phyloP scores from a whole-genome alignment of 2,329 filamentous ascomycete genomes.

The Cordyceps cateniannulata region DNA sequence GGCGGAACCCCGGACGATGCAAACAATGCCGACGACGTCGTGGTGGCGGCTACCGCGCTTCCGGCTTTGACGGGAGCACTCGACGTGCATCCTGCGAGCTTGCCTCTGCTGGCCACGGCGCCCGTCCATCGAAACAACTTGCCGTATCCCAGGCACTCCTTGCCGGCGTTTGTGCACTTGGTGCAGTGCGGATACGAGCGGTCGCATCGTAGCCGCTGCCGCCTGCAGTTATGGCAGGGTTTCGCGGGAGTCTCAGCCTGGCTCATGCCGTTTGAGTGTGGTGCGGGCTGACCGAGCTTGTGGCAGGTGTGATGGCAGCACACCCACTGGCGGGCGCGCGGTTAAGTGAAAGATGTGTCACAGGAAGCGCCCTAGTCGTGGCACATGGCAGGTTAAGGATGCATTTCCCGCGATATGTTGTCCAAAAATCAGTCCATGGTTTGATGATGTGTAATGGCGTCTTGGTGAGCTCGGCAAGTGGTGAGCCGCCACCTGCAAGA shows the following conservation, averaged over 20 bases:
- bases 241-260: constrained; percentile 23
- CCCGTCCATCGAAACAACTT: constrained; percentile 48
- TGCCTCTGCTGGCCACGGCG: constrained; percentile 37
- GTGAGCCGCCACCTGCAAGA: neutral
- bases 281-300: neutral
- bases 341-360: constrained; percentile 1
- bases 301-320: neutral
- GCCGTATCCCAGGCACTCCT: constrained; percentile 48
- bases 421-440: neutral
- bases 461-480: neutral
- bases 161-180: constrained; percentile 42
- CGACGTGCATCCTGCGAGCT: constrained; percentile 34
- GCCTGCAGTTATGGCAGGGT: constrained; percentile 48
- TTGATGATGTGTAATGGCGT: neutral
- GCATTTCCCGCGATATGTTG: neutral
- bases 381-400: neutral
- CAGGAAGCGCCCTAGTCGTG: neutral
- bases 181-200: constrained; percentile 43
- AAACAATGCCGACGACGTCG: neutral
- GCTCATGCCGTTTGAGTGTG: neutral
- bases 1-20: neutral
- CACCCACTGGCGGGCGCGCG: neutral
- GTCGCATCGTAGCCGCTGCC: constrained; percentile 47
- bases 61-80: constrained; percentile 22
- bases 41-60: neutral